These are phyloP conservation scores for Mycena olivaceomarginata DNA, from an alignment of 768 basidiomycete species.

Conservation along the genomic window DNA sequence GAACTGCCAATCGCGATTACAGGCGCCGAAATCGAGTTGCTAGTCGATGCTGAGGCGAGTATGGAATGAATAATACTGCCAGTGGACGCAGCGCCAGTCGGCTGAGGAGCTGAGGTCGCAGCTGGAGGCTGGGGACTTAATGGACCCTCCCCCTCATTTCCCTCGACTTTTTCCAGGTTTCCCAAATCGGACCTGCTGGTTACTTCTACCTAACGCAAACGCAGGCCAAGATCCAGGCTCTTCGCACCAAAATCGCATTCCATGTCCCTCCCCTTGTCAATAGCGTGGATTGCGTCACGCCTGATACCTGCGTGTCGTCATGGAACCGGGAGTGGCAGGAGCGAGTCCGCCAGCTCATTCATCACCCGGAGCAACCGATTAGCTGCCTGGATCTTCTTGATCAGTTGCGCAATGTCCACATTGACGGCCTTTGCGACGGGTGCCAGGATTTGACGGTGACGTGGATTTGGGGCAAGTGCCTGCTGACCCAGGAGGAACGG, in stretches of 20 bases:
- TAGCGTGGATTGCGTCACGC: background rate
- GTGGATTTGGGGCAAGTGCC: background rate
- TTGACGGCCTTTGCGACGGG: slow-evolving; percentile 8
- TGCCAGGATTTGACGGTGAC: too few species aligned
- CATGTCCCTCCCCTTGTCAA: slow-evolving; percentile 7
- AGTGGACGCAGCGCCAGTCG: too few species aligned
- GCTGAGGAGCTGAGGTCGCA: too few species aligned
- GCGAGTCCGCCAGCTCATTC: slow-evolving; percentile 27
- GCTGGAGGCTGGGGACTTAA: background rate
- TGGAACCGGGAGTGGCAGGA: slow-evolving; percentile 31
- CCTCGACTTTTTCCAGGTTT: background rate
- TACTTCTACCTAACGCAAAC: slow-evolving; percentile 27
- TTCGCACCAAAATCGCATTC: slow-evolving; percentile 19
- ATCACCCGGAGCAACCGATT: slow-evolving; percentile 25
- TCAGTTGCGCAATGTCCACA: slow-evolving; percentile 3
- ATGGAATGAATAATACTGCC: too few species aligned
- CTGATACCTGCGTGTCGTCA: background rate
- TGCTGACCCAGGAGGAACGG: slow-evolving; percentile 5
- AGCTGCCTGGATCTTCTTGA: slow-evolving; percentile 5
- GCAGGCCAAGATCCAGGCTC: slow-evolving; percentile 19
- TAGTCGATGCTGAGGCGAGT: too few species aligned
- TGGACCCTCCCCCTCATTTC: background rate
- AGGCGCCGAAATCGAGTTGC: background rate
- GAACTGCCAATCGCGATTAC: background rate
- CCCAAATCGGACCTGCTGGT: slow-evolving; percentile 4